phyloP scores from a whole-genome alignment of 345 rosid genomes.

The Eucalyptus victrix region DNA sequence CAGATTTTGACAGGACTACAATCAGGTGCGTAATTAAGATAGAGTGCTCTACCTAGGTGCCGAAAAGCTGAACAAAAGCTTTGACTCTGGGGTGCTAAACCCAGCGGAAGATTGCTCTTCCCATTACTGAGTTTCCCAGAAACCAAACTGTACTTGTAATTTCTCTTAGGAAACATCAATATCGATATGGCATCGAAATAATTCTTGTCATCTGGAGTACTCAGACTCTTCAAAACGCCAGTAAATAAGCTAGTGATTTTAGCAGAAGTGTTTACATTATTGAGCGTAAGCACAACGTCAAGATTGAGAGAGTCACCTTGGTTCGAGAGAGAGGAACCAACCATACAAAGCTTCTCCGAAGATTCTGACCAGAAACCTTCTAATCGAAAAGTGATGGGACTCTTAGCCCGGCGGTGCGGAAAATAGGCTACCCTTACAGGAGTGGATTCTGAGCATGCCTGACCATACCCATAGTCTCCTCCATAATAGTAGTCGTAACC shows the following conservation, averaged over 20 bases:
- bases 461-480: not conserved
- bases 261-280: slow-evolving; percentile 4
- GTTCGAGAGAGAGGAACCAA: slow-evolving; percentile 2
- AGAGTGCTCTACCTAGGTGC: not conserved
- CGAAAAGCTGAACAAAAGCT: slow-evolving; percentile 3
- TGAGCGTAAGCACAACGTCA: slow-evolving; percentile 24
- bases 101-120: not conserved
- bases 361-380: slow-evolving; percentile 37
- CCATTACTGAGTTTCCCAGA: not conserved
- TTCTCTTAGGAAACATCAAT: slow-evolving; percentile 13
- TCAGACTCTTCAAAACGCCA: slow-evolving; percentile 27
- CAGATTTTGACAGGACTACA: slow-evolving; percentile 4
- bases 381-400: slow-evolving; percentile 4
- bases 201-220: not conserved
- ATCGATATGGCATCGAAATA: slow-evolving; percentile 23
- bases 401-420: not conserved
- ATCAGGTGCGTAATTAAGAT: not conserved
- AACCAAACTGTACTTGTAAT: not conserved
- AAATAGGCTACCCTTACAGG: not conserved
- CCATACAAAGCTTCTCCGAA: slow-evolving; percentile 36
- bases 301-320: not conserved
- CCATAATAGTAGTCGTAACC: not conserved
- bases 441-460: not conserved
- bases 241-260: slow-evolving; percentile 19
- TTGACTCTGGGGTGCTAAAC: not conserved